Conservation (phyloP, 129 eudicot genomes). For the Chrysanthemum makinoi region DNA sequence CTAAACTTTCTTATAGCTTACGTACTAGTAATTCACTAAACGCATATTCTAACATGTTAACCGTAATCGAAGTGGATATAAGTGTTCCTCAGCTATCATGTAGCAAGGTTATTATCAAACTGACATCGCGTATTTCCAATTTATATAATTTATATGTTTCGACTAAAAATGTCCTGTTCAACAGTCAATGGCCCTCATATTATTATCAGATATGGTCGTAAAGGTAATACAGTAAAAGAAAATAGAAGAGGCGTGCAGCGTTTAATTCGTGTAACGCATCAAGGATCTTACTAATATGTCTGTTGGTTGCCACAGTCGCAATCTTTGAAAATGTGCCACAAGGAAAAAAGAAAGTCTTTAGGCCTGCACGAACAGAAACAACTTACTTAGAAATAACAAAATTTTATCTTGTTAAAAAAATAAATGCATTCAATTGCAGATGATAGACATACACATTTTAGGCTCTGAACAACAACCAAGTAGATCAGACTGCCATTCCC, state of each 20-base stretch:
- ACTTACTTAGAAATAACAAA: not conserved
- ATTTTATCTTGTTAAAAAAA: not conserved
- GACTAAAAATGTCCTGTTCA: not conserved
- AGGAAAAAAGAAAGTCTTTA: constrained; percentile 79
- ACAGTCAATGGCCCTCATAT: not conserved
- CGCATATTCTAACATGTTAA: not conserved
- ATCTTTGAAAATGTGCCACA: constrained; percentile 92
- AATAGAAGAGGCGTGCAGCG: not conserved
- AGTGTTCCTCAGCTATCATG: not conserved
- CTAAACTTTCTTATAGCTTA: not conserved
- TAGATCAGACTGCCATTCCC: constrained; percentile 94
- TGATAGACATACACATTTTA: constrained; percentile 64
- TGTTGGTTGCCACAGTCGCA: constrained; percentile 76
- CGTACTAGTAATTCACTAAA: not conserved
- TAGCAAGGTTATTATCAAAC: not conserved
- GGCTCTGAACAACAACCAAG: constrained; percentile 98
- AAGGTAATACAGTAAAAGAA: not conserved
- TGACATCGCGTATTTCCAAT: not conserved
- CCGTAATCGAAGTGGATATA: not conserved
- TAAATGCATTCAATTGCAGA: not conserved
- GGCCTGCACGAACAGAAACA: constrained; percentile 44
- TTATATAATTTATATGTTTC: not conserved
- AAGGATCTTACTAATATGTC: constrained; percentile 71
- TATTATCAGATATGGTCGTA: not conserved
- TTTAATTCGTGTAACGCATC: constrained; percentile 11